A percentile compares a stretch with the other conserved stretches of the same genome.
These are phyloP conservation scores for Monosporozyma unispora DNA, from an alignment of 805 yeast species.

Conservation along the genomic window DNA sequence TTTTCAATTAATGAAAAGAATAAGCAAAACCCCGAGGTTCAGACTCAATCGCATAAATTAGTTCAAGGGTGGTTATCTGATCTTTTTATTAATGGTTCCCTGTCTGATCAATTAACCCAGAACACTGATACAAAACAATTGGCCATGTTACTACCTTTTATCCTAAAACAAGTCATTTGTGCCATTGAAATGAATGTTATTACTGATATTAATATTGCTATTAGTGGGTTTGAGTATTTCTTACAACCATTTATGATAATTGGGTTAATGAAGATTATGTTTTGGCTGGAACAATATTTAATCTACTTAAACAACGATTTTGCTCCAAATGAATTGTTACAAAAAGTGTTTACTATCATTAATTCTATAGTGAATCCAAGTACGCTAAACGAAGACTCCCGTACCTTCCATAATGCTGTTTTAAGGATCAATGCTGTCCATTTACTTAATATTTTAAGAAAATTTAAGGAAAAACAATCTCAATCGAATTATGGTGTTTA, in stretches of 20 bases:
- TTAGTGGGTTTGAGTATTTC: constrained; percentile 80
- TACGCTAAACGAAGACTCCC: constrained; percentile 38
- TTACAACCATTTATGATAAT: constrained; percentile 67
- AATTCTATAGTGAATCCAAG: constrained; percentile 36
- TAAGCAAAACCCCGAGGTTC: constrained; percentile 20
- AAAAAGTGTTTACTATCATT: constrained; percentile 32
- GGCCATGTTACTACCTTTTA: constrained; percentile 57
- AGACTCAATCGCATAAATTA: constrained; percentile 23
- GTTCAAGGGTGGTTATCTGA: constrained; percentile 72
- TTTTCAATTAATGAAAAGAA: constrained; percentile 21
- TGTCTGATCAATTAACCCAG: constrained; percentile 73
- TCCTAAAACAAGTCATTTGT: constrained; percentile 61
- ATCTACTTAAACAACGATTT: constrained; percentile 22
- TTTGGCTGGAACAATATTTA: constrained; percentile 39
- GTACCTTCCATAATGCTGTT: constrained; percentile 36
- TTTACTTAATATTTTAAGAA: constrained; percentile 19
- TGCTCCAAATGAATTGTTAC: constrained; percentile 22
- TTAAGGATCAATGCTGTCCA: constrained; percentile 25
- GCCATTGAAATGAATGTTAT: constrained; percentile 45
- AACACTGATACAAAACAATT: constrained; percentile 59
- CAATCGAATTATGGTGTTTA: constrained; percentile 26
- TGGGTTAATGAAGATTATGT: constrained; percentile 46
- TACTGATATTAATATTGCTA: constrained; percentile 50
- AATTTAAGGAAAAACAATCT: constrained; percentile 14
- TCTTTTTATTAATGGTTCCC: constrained; percentile 72